phyloP scores from a whole-genome alignment of 331 rosid genomes.

The Stylosanthes scabra region DNA sequence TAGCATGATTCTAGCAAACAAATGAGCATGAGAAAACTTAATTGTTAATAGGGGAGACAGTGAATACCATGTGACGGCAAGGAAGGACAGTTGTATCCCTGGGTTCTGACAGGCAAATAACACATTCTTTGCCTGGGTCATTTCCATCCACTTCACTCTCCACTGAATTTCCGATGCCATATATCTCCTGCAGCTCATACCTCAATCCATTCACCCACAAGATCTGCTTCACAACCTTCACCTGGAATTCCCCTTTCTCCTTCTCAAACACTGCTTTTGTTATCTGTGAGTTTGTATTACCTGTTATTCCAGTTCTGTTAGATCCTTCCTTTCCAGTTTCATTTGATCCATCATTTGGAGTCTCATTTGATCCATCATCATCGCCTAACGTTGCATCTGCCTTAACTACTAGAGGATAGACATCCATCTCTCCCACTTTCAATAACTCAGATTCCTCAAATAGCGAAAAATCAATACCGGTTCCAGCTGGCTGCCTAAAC shows the following conservation, averaged over 20 bases:
- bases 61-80: constrained; percentile 97
- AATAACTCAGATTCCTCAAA: constrained; percentile 78
- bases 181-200: constrained; percentile 96
- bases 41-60: background rate
- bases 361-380: constrained; percentile 64
- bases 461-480: constrained; percentile 75
- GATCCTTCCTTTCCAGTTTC: constrained; percentile 51
- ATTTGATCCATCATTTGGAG: constrained; percentile 17
- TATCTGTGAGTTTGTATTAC: constrained; percentile 71
- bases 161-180: constrained; percentile 92
- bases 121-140: constrained; percentile 97
- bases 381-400: constrained; percentile 71
- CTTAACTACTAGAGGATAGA: constrained; percentile 85
- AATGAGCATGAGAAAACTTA: constrained; percentile 1
- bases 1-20: constrained; percentile 29
- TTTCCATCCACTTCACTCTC: constrained; percentile 83
- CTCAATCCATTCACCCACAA: constrained; percentile 88
- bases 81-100: constrained; percentile 96
- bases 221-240: constrained; percentile 85
- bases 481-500: constrained; percentile 81
- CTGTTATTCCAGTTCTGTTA: constrained; percentile 54
- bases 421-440: constrained; percentile 59
- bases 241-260: constrained; percentile 85
- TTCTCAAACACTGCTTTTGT: constrained; percentile 92
- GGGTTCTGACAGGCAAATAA: constrained; percentile 97